phyloP scores from a whole-genome alignment of 192 early-diverging fungal species.

The Coemansia sp. region DNA sequence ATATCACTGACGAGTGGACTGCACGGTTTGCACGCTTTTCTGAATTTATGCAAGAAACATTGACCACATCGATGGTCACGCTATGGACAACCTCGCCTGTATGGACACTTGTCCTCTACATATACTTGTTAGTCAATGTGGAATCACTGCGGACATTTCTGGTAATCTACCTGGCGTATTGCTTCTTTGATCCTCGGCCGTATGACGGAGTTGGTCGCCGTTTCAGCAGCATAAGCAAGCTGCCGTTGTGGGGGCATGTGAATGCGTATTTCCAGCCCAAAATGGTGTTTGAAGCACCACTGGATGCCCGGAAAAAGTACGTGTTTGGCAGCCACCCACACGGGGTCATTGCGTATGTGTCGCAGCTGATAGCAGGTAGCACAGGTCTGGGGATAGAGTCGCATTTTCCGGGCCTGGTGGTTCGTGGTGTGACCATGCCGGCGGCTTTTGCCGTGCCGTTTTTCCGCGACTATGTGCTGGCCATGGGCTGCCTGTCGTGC shows the following conservation, averaged over 20 bases:
- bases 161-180: constrained; percentile 74
- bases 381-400: constrained; percentile 74
- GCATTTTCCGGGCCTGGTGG: constrained; percentile 75
- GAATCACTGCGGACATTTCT: constrained; percentile 57
- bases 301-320: constrained; percentile 83
- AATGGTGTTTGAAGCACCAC: constrained; percentile 75
- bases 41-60: constrained; percentile 22
- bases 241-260: constrained; percentile 72
- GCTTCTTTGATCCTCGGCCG: constrained; percentile 71
- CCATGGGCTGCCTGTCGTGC: constrained; percentile 75
- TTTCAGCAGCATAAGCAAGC: constrained; percentile 50
- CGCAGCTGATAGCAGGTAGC: constrained; percentile 77
- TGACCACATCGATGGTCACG: constrained; percentile 46
- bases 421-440: constrained; percentile 76
- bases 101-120: constrained; percentile 56
- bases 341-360: constrained; percentile 82
- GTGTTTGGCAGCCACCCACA: constrained; percentile 92
- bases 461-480: constrained; percentile 79
- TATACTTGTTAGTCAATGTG: constrained; percentile 59
- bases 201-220: constrained; percentile 74
- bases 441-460: constrained; percentile 84
- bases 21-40: constrained; percentile 16
- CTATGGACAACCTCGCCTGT: constrained; percentile 40
- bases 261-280: constrained; percentile 77
- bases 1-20: constrained; percentile 23